Base-by-base conservation (phyloP, 1,284 basidiomycete species). In the Phlebopus sp. region DNA sequence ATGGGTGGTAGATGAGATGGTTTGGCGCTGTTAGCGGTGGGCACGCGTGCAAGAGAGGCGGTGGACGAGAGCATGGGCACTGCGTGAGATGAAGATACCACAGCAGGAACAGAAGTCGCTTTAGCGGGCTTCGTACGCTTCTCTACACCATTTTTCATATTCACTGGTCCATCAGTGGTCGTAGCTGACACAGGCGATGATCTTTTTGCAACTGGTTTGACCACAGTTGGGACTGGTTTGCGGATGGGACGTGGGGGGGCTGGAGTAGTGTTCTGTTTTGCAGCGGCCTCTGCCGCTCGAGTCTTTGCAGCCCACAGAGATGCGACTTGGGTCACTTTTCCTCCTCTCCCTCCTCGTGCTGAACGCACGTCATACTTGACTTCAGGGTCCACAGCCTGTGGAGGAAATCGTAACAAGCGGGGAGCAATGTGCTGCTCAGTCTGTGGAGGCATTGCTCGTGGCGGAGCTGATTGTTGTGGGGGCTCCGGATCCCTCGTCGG, bases 261-360 rank as follows among this genome's bases (percentile, higher is more conserved):
- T 3, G 50, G 8, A 2, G 42, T 34, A 29, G 47, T 31, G 2
- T 46, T 10, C 30, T 51, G 58, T 35, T 50, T 63, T 25, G 46
- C 31, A 8, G 13, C n/a, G 8, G n/a, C n/a, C 9, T 42, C 18
- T 13, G 21, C 48, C 18, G 50, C 49, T 37, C 37, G 53, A 25
- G 31, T 62, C 66, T 73, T 75, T 25, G 78, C 68, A 2, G 84
- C 78, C 87, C 88, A 92, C 19, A 92, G 69, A 4, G 83, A 76
- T 1, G 85, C 80, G 2, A 89, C 86, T 5, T 86, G 75, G 2
- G 86, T 74, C 13, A 92, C 90, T 44, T 78, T 77, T 9, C 88
- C 90, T 1, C 89, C 89, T 43, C 76, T 71, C 2, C 90, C 90
- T 2, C 90, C 88, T 19, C 88, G 77, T 9, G 87, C 88, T 34